These are phyloP conservation scores for Gonium pectorale DNA, from an alignment of 139 green algal genomes.

Conservation along the genomic window DNA sequence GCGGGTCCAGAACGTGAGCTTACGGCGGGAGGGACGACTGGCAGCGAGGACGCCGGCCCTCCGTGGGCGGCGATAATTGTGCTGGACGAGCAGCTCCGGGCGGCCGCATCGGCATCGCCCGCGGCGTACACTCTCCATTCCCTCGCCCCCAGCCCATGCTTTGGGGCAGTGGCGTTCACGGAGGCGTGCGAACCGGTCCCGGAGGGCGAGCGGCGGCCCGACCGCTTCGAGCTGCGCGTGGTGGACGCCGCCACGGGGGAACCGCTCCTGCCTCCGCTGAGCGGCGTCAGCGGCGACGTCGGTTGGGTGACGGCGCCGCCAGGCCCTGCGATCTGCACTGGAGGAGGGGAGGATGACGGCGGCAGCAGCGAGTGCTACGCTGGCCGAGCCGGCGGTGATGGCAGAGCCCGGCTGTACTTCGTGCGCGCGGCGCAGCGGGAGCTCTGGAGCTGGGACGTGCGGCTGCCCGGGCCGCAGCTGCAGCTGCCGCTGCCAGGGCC, in stretches of 20 bases:
- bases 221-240: constrained; percentile 13
- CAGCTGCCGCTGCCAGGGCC: neutral
- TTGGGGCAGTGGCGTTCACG: constrained; percentile 16
- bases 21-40: too few species aligned
- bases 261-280: neutral
- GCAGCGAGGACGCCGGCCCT: too few species aligned
- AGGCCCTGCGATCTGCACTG: too few species aligned
- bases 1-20: too few species aligned
- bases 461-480: too few species aligned
- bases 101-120: neutral
- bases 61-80: neutral
- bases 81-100: constrained; percentile 17
- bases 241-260: neutral
- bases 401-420: constrained; percentile 21
- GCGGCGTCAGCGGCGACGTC: constrained; percentile 15
- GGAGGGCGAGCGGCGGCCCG: neutral
- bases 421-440: constrained; percentile 8
- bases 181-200: constrained; percentile 2
- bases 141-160: constrained; percentile 40
- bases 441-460: constrained; percentile 13
- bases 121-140: constrained; percentile 4
- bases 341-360: too few species aligned
- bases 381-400: neutral
- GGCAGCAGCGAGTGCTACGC: too few species aligned
- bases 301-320: constrained; percentile 21